Base-by-base conservation (phyloP, 2,329 filamentous ascomycete genomes). In the Reticulascus tulasneorum region DNA sequence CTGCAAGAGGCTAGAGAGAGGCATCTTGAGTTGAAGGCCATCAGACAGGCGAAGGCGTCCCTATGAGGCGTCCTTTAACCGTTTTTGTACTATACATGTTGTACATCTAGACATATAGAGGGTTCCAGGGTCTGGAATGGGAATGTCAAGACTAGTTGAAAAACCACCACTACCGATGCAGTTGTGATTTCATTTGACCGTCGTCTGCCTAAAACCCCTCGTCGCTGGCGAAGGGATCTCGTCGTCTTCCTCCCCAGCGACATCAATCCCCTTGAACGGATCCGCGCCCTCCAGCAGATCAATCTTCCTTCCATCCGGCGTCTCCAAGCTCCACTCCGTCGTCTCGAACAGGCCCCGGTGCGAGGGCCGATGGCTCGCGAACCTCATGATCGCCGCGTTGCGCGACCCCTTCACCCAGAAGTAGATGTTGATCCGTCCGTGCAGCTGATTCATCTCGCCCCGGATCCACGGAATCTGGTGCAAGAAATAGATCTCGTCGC, bases 361-460 rank as follows among this genome's bases (percentile, higher is more conserved):
- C 7, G 62, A 64, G 48, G 75, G 80, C 55, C 93, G 75, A 56
- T 76, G 70, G 67, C 86, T 93, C 49, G 73, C 77, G 62, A 98
- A 94, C 54, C 78, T 76, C 77, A 96, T 93, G 56, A 79, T 72
- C 7, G 81, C 93, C 48, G 71, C 66, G 39, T 64, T 69, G 56
- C 73, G 80, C 20, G 79, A 86, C 25, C 93, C 93, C 64, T 86
- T 87, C 19, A 98, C 93, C 64, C 78, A 74, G 61, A 95, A 97
- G 37, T 67, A 68, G 40, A 98, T 86, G 69, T 97, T 75, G 59
- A 98, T 95, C 51, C 79, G 73, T 17, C 93, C 93, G 63, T 91
- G 88, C 59, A 97, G 65, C 70, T 95, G 91, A 66, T 96, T 94
- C 75, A 98, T 85, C 67, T 88, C 81, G 43, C 86, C 86, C 52